Evolutionary conservation across 495 filamentous ascomycete genomes (phyloP).

Genomic region (Lasiosphaeria miniovina): DNA sequence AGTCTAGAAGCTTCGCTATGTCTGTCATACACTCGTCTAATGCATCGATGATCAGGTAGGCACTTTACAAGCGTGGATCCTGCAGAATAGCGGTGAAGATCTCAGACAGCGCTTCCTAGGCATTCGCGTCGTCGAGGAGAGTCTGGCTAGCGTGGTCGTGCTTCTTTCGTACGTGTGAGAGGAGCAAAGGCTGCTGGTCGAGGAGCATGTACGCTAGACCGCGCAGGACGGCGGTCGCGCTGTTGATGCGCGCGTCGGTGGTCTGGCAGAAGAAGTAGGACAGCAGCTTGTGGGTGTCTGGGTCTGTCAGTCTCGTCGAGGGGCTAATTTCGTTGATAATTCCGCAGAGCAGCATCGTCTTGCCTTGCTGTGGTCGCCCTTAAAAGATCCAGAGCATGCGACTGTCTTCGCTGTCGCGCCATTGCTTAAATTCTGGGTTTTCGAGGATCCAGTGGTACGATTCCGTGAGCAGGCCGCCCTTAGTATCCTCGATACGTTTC

Average conservation of each 20-base stretch:
- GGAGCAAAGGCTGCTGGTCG: not conserved
- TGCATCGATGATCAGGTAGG: constrained; percentile 45
- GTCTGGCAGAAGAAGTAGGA: constrained; percentile 5
- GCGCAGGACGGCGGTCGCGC: not conserved
- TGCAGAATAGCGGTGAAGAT: constrained; percentile 35
- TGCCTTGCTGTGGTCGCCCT: too few species aligned
- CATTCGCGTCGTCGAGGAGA: constrained; percentile 36
- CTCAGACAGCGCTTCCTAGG: constrained; percentile 27
- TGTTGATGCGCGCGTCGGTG: not conserved
- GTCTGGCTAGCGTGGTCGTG: constrained; percentile 27
- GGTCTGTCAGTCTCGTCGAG: not conserved
- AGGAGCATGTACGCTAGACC: not conserved
- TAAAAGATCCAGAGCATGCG: constrained; percentile 1
- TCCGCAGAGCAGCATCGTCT: constrained; percentile 3
- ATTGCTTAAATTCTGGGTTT: not conserved
- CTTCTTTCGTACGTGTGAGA: constrained; percentile 18
- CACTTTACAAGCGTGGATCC: constrained; percentile 20
- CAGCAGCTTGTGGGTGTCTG: not conserved
- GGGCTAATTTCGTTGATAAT: not conserved
- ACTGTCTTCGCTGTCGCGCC: constrained; percentile 1
- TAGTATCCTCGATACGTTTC: not conserved
- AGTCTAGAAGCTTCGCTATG: constrained; percentile 27
- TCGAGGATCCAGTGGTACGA: constrained; percentile 5
- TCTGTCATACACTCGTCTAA: constrained; percentile 46
- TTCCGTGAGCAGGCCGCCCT: not conserved